Evolutionary conservation across 176 grass and related monocot species (phyloP).

Genomic region (Carex myosuroides): DNA sequence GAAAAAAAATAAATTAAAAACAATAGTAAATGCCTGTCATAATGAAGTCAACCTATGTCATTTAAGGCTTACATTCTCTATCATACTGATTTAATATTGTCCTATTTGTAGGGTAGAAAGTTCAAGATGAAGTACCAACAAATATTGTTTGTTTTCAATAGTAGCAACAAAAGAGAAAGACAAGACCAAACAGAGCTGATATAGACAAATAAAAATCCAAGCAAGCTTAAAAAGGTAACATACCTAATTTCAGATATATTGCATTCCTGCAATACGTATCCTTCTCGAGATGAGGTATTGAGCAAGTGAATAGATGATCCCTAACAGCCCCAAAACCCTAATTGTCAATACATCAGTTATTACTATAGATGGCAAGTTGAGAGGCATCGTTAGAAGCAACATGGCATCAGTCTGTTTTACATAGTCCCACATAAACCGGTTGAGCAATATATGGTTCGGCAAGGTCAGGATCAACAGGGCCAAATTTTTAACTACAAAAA

Average conservation of each 20-base stretch:
- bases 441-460: conserved; percentile 97
- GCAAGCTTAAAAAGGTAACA: conserved; percentile 31
- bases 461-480: conserved; percentile 77
- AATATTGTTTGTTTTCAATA: background rate
- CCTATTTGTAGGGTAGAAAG: background rate
- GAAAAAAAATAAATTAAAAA: background rate
- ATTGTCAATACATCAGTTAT: conserved; percentile 82
- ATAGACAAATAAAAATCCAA: background rate
- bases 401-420: conserved; percentile 80
- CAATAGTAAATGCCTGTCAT: background rate
- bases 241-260: conserved; percentile 71
- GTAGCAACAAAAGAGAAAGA: background rate
- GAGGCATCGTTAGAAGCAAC: conserved; percentile 80
- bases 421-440: conserved; percentile 99
- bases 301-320: conserved; percentile 82
- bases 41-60: background rate
- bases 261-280: conserved; percentile 96
- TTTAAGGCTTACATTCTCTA: background rate
- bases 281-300: conserved; percentile 84
- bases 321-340: conserved; percentile 84
- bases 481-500: conserved; percentile 77
- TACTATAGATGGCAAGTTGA: conserved; percentile 81
- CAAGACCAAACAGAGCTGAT: background rate
- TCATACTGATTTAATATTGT: background rate
- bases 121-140: background rate